Percentiles rank a stretch among this genome's conserved stretches.
Evolutionary conservation across 768 basidiomycete species (phyloP).

Genomic region (Psilocybe sp.): DNA sequence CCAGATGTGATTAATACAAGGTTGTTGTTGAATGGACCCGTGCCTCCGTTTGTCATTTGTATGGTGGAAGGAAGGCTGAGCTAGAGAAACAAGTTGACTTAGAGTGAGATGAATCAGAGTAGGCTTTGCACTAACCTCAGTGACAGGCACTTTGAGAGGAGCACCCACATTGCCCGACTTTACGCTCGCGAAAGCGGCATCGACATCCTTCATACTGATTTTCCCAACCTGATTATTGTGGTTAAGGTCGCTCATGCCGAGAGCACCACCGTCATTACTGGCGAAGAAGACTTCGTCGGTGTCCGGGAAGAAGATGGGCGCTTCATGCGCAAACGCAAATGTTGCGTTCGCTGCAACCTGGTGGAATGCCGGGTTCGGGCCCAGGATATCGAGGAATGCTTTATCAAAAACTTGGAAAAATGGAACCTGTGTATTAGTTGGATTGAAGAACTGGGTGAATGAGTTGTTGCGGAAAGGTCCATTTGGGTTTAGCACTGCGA

Average conservation of each 20-base stretch:
- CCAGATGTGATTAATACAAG: constrained; percentile 66
- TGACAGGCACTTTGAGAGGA: constrained; percentile 48
- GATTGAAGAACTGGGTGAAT: constrained; percentile 44
- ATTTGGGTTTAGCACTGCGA: constrained; percentile 47
- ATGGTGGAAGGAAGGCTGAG: constrained; percentile 54
- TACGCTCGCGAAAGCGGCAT: constrained; percentile 36
- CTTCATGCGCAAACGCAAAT: constrained; percentile 79
- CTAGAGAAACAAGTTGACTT: constrained; percentile 31
- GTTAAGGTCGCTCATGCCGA: constrained; percentile 61
- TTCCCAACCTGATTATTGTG: constrained; percentile 63
- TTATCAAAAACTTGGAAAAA: constrained; percentile 51
- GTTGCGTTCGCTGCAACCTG: constrained; percentile 57
- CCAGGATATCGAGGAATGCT: constrained; percentile 56
- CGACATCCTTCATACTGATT: constrained; percentile 58
- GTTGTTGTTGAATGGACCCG: constrained; percentile 56
- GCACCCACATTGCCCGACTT: constrained; percentile 19
- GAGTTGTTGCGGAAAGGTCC: constrained; percentile 32
- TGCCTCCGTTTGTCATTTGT: constrained; percentile 73
- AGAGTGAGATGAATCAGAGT: background rate
- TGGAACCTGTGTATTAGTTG: constrained; percentile 44
- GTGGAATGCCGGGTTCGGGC: constrained; percentile 52
- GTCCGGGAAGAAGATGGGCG: constrained; percentile 62
- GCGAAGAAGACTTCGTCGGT: constrained; percentile 75
- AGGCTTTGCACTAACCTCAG: constrained; percentile 27
- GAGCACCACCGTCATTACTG: constrained; percentile 63